Conservation (phyloP, 2,329 filamentous ascomycete genomes). For the Thielaviopsis ethacetica region DNA sequence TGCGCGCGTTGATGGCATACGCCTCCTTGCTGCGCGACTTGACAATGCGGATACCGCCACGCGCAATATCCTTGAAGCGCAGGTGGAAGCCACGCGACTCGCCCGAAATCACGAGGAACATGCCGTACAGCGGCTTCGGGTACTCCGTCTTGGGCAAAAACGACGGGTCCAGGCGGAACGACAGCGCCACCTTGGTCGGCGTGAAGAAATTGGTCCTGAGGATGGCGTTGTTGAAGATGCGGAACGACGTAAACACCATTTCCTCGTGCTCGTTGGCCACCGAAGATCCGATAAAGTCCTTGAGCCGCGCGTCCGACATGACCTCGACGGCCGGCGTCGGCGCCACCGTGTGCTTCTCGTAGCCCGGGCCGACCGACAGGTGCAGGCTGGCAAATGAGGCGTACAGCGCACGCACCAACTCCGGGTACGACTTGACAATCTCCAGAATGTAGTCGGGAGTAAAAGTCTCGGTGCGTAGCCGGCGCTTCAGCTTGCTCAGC, state of each 20-base stretch:
- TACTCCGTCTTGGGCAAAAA: slow-evolving; percentile 91
- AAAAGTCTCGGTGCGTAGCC: slow-evolving; percentile 89
- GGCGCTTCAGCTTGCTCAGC: slow-evolving; percentile 85
- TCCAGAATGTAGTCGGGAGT: slow-evolving; percentile 96
- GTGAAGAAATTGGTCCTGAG: slow-evolving; percentile 97
- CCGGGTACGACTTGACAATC: slow-evolving; percentile 84
- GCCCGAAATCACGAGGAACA: slow-evolving; percentile 96
- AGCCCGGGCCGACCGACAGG: slow-evolving; percentile 37
- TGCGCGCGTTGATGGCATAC: slow-evolving; percentile 90
- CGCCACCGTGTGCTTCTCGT: slow-evolving; percentile 29
- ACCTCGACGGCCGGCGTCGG: slow-evolving; percentile 47
- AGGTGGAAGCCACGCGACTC: slow-evolving; percentile 96
- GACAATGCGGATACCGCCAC: slow-evolving; percentile 94
- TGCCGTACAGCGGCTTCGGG: slow-evolving; percentile 82
- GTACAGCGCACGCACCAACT: slow-evolving; percentile 74
- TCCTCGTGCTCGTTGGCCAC: slow-evolving; percentile 87
- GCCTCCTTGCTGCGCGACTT: slow-evolving; percentile 94
- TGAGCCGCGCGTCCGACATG: slow-evolving; percentile 56
- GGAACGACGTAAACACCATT: slow-evolving; percentile 95
- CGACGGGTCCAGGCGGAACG: slow-evolving; percentile 77
- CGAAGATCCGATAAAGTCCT: slow-evolving; percentile 59
- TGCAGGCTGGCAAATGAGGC: slow-evolving; percentile 83
- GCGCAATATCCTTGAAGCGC: slow-evolving; percentile 90
- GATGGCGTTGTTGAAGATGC: slow-evolving; percentile 82
- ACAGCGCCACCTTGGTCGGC: slow-evolving; percentile 92